Evolutionary conservation across 441 rosid genomes (phyloP), one percentile per base, ranked within the genome.

Genomic region (Eutrema salsugineum): DNA sequence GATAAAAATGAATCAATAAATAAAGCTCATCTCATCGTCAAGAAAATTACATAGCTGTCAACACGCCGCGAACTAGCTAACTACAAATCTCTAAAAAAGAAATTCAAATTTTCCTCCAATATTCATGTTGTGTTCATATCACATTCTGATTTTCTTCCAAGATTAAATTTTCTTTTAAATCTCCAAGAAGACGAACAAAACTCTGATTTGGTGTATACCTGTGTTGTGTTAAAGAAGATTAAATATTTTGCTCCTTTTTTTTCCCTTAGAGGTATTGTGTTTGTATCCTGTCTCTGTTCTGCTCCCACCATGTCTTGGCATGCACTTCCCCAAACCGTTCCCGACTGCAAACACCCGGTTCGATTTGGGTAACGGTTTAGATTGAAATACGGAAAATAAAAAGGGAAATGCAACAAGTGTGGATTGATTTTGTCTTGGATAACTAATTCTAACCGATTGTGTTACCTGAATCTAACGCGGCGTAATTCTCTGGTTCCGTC

Each of bases 301-400:
- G 91, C 74, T 92, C 99, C 99, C 99, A 95, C 99, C 99, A 95
- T 56, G 55, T 69, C 84, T 95, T 95, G 1, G 99, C 99, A 9
- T 91, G 85, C 76, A 89, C 94, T 80, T 92, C 98, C 32, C 98
- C 99, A 11, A 95, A 95, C 76, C 68, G 83, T 82, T 95, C 99
- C 0, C 99, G 97, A 80, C 99, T 95, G 89, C 70, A 33, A 57
- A 22, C 27, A 54, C 38, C 69, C 73, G 59, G 36, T 69, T 55
- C 2, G 5, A 35, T 40, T 55, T 38, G 44, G 60, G 46, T 36
- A 36, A 5, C n/a, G n/a, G n/a, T n/a, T n/a, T n/a, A n/a, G n/a
- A n/a, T n/a, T n/a, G n/a, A n/a, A n/a, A n/a, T n/a, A n/a, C n/a
- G n/a, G n/a, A n/a, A n/a, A n/a, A n/a, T n/a, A n/a, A n/a, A n/a